Evolutionary conservation across 2,329 filamentous ascomycete species (phyloP).

Genomic region (Colletotrichum shisoi): DNA sequence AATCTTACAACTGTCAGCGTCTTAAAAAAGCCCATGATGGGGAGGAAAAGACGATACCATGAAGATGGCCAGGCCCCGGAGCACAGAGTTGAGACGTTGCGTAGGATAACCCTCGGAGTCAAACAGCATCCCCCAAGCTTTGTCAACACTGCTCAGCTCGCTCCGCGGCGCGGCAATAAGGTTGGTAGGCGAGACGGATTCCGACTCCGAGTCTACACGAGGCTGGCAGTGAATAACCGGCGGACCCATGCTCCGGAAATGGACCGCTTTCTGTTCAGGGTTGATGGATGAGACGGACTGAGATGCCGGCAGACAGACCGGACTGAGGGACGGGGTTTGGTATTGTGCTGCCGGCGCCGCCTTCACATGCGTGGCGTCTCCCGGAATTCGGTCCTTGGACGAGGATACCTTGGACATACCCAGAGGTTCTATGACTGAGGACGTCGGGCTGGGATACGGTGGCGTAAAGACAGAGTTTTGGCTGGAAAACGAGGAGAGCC

Average conservation of each 20-base stretch:
- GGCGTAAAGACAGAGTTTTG: constrained; percentile 20
- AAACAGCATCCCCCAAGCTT: constrained; percentile 80
- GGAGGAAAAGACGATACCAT: constrained; percentile 62
- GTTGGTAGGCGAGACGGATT: constrained; percentile 7
- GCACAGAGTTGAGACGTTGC: constrained; percentile 71
- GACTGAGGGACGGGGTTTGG: neutral
- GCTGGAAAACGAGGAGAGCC: constrained; percentile 1
- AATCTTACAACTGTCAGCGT: constrained; percentile 43
- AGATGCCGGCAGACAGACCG: neutral
- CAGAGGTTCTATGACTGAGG: neutral
- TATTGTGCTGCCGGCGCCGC: neutral
- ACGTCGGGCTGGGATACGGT: constrained; percentile 26
- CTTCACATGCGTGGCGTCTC: neutral
- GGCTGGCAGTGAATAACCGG: constrained; percentile 34
- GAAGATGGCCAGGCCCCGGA: constrained; percentile 76
- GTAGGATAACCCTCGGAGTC: constrained; percentile 73
- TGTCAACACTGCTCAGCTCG: constrained; percentile 69
- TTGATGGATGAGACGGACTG: constrained; percentile 22
- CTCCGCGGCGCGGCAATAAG: neutral
- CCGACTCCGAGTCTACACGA: neutral
- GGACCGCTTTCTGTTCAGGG: constrained; percentile 22
- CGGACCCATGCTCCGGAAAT: constrained; percentile 27
- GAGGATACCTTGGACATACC: constrained; percentile 20
- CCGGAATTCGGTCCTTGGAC: constrained; percentile 20
- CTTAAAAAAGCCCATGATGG: no score